Base-by-base conservation (phyloP, 108 stramenopile genomes). In the Epipyxis sp. region DNA sequence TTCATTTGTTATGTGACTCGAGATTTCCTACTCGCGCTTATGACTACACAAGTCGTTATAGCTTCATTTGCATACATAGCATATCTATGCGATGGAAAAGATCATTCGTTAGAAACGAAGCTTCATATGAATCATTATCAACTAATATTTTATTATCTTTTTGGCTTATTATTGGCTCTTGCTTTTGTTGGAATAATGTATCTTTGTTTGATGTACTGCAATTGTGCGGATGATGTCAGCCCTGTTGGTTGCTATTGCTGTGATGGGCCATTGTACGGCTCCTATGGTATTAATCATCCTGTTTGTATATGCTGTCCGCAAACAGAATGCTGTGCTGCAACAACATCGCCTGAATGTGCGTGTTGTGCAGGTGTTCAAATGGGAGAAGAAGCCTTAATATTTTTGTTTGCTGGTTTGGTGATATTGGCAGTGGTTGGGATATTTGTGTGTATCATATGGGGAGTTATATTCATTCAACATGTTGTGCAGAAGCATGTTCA, bases 361-460 rank as follows among this genome's bases (percentile, higher is more conserved):
- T 32, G 32, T 6, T 65, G 61, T 3, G 35, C 61, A 42, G 71
- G 32, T 42, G 34, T 57, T 3, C 3, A 10, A 39, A 42, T 39
- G n/a, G 71, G 71, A 35, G 71, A 74, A 57, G 71, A 74, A 39
- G 32, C 34, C 6, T 3, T 57, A 3, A 37, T 37, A 13, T 10
- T 74, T 25, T 6, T 74, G 41, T 6, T 74, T 10, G 50, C 43
- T 13, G 71, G 6, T 34, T 29, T 37, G 71, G 71, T 74, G 27
- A 74, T 74, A 43, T 37, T 74, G 16, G 71, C 50, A 6, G 46
- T 74, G 44, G 42, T 74, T 6, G 71, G 71, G 6, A 32, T 74
- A 16, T 54, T 74, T 74, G 71, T 74, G 3, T 29, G n/a, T 13
- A 42, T 74, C 10, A 29, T 74, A 16, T 46, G 16, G 37, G 71